phyloP scores from a whole-genome alignment of 192 early-diverging fungal species.

The Backusella psychrophila region DNA sequence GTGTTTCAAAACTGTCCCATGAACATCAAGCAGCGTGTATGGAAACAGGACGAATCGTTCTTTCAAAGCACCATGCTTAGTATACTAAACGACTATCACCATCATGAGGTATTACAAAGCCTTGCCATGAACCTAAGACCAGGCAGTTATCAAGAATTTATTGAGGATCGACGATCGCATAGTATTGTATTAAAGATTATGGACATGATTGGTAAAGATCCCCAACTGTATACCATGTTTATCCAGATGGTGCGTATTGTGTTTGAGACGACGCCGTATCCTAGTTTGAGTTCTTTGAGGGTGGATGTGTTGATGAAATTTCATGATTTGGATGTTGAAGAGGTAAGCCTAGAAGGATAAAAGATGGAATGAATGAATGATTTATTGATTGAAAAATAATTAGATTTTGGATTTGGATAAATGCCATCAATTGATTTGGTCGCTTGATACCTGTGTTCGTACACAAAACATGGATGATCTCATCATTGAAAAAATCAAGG shows the following conservation, averaged over 20 bases:
- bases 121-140: slow-evolving; percentile 29
- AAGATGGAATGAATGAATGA: background rate
- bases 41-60: slow-evolving; percentile 40
- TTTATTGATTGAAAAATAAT: background rate
- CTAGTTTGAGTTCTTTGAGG: slow-evolving; percentile 44
- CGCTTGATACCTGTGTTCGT: slow-evolving; percentile 53
- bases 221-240: slow-evolving; percentile 42
- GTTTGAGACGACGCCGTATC: slow-evolving; percentile 34
- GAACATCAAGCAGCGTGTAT: slow-evolving; percentile 40
- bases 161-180: slow-evolving; percentile 34
- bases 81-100: slow-evolving; percentile 36
- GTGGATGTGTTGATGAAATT: slow-evolving; percentile 58
- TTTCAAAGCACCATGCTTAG: slow-evolving; percentile 34
- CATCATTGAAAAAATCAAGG: slow-evolving; percentile 51
- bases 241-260: slow-evolving; percentile 34
- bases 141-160: slow-evolving; percentile 19
- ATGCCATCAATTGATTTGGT: slow-evolving; percentile 55
- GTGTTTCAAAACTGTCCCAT: slow-evolving; percentile 42
- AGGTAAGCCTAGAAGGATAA: slow-evolving; percentile 8
- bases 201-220: slow-evolving; percentile 42
- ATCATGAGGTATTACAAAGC: slow-evolving; percentile 25
- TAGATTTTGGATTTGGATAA: slow-evolving; percentile 51
- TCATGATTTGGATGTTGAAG: slow-evolving; percentile 49
- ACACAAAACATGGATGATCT: slow-evolving; percentile 54
- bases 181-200: slow-evolving; percentile 37